Conservation (phyloP, 768 basidiomycete species). For the Megacollybia marginata region DNA sequence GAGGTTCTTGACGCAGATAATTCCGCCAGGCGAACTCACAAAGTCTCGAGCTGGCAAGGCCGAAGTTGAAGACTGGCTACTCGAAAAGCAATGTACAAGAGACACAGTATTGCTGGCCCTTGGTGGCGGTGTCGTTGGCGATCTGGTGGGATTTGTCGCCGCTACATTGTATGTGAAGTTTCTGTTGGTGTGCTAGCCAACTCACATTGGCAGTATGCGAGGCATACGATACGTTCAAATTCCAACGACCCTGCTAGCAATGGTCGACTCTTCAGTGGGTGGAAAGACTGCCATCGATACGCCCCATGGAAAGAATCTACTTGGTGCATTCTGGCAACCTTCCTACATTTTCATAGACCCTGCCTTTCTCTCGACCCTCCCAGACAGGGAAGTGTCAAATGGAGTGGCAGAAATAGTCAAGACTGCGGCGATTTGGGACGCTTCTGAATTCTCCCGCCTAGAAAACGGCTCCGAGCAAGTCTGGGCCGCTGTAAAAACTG, state of each 20-base stretch:
- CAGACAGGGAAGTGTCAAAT: conserved; percentile 90
- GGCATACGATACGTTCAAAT: conserved; percentile 94
- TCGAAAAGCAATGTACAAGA: conserved; percentile 82
- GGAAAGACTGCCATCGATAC: conserved; percentile 99
- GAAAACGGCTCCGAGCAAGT: conserved; percentile 48
- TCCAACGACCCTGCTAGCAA: conserved; percentile 92
- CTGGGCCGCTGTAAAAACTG: neutral
- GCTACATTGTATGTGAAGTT: conserved; percentile 79
- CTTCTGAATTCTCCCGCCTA: conserved; percentile 78
- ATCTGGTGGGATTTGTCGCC: conserved; percentile 93
- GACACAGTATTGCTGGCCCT: conserved; percentile 91
- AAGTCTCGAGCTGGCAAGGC: conserved; percentile 92
- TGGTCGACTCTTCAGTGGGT: conserved; percentile 97
- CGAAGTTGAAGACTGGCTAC: conserved; percentile 86
- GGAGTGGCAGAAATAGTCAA: conserved; percentile 99
- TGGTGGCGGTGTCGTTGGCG: conserved; percentile 96
- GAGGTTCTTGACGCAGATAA: conserved; percentile 70
- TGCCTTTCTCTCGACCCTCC: conserved; percentile 90
- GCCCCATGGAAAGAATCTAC: conserved; percentile 95
- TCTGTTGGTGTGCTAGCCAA: conserved; percentile 1
- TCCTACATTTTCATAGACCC: conserved; percentile 97
- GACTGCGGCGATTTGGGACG: conserved; percentile 99
- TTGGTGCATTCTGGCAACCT: conserved; percentile 98
- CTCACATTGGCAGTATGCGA: conserved; percentile 66
- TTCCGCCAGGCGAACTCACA: conserved; percentile 88